These are phyloP conservation scores for Yamadazyma conglobata DNA, from an alignment of 1,139 yeast species.

Conservation along the genomic window DNA sequence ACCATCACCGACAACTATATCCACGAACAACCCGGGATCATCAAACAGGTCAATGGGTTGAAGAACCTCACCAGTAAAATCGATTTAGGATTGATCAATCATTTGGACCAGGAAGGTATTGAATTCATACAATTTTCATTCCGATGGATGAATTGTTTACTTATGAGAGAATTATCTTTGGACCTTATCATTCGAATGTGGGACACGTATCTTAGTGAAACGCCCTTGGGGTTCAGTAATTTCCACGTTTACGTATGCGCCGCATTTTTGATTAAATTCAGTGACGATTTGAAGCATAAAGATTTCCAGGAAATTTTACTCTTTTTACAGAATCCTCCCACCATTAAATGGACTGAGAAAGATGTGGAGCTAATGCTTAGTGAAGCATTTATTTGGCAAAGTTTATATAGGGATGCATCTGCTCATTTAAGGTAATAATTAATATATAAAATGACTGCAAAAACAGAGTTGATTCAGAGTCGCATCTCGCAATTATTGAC, in stretches of 20 bases:
- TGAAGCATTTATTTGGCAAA: conserved; percentile 97
- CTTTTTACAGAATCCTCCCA: conserved; percentile 86
- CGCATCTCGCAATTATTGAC: conserved; percentile 12
- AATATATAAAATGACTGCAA: conserved; percentile 2
- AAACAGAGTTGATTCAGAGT: conserved; percentile 8
- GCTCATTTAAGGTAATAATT: conserved; percentile 53
- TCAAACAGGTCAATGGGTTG: conserved; percentile 82
- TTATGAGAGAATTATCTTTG: conserved; percentile 89
- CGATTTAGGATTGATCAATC: conserved; percentile 68
- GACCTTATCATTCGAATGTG: conserved; percentile 86
- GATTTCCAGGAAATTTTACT: conserved; percentile 94
- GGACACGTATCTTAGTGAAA: conserved; percentile 94
- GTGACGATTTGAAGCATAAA: conserved; percentile 71
- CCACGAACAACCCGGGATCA: conserved; percentile 96
- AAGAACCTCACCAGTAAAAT: conserved; percentile 76
- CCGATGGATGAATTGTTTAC: conserved; percentile 97
- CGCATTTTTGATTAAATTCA: conserved; percentile 90
- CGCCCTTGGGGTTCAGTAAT: conserved; percentile 82
- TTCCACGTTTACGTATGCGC: conserved; percentile 98
- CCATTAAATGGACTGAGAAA: conserved; percentile 78
- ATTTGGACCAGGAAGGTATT: conserved; percentile 74
- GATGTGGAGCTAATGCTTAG: conserved; percentile 89
- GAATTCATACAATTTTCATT: conserved; percentile 94
- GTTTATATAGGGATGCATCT: conserved; percentile 80
- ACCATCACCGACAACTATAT: conserved; percentile 96